Evolutionary conservation across 495 filamentous ascomycete species (phyloP), one percentile per base, ranked within the genome.

Genomic region (Daldinia concentrica): DNA sequence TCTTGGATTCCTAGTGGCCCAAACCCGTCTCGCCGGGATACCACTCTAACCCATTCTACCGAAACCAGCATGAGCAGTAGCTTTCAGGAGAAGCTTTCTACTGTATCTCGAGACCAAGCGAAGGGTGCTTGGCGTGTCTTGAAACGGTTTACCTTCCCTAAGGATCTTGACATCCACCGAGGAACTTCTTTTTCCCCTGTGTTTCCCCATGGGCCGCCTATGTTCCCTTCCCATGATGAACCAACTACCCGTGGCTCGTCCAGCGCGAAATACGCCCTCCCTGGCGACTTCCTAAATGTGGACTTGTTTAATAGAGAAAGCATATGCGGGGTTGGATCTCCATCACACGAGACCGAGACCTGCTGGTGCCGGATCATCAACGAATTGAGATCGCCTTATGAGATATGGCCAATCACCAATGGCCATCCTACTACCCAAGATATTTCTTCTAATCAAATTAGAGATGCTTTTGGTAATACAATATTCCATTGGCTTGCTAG

Each of bases 381-480:
- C 29, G 73, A 78, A 6, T 70, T 77, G 7, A 29, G 50, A 61
- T 24, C 58, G 43, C 1, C 59, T 60, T 17, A 73, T 64, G 32
- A 14, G 52, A 51, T 62, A 62, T 60, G 64, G 77, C 36, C 67
- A 72, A 52, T 32, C 51, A 55, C 48, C 15, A 17, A 11, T 30
- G 6, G 30, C 8, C n/a, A 30, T 11, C 29, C 22, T 32, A 27
- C 58, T 24, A 22, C 36, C 26, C 11, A 62, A 27, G 6, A 45
- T 4, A 55, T 64, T 14, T 39, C 48, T 48, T 58, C 60, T 0
- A 55, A 77, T 24, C 63, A 52, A 15, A 67, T 68, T 11, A 58
- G 37, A 8, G 84, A 86, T 54, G 26, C 51, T 12, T 85, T 83
- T 60, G 80, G 81, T 0, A 85, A 86, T 68, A 85, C 83, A 0